phyloP scores from a whole-genome alignment of 768 basidiomycete genomes.

The Tricholoma bakamatsutake region DNA sequence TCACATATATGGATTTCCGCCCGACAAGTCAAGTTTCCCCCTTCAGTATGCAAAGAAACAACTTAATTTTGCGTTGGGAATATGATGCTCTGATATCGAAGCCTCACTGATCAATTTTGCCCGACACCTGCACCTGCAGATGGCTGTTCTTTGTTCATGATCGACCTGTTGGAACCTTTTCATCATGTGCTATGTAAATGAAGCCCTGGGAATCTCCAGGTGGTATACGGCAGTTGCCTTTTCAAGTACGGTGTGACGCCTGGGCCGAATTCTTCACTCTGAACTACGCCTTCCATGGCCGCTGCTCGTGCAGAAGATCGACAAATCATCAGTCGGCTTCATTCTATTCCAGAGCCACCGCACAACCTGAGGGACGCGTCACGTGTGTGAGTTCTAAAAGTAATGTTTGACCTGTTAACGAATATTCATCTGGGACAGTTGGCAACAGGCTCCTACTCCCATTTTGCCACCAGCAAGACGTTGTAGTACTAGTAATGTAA shows the following conservation, averaged over 20 bases:
- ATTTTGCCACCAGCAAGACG: not conserved
- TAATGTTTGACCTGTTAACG: not conserved
- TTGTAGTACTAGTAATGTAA: not conserved
- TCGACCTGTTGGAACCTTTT: too few relatives aligned
- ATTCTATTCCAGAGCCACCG: not conserved
- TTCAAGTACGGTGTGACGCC: not conserved
- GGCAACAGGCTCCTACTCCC: not conserved
- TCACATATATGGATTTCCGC: too few relatives aligned
- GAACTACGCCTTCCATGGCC: conserved; percentile 1
- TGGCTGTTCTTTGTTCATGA: too few relatives aligned
- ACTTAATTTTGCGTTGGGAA: too few relatives aligned
- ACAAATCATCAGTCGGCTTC: not conserved
- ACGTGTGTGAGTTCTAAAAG: conserved; percentile 2
- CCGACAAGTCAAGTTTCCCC: too few relatives aligned
- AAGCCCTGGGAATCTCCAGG: too few relatives aligned
- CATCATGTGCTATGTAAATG: too few relatives aligned
- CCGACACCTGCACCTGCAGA: too few relatives aligned
- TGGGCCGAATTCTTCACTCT: too few relatives aligned
- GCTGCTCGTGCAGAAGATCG: conserved; percentile 2
- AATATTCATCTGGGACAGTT: conserved; percentile 1
- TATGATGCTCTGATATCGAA: too few relatives aligned
- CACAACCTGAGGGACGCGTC: conserved; percentile 9
- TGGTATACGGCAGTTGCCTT: conserved; percentile 11
- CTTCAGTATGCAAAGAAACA: too few relatives aligned
- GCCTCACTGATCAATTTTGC: too few relatives aligned